Evolutionary conservation across 139 green algal genomes (phyloP), one percentile per base, ranked within the genome.

Genomic region (Coelastrella sp.): DNA sequence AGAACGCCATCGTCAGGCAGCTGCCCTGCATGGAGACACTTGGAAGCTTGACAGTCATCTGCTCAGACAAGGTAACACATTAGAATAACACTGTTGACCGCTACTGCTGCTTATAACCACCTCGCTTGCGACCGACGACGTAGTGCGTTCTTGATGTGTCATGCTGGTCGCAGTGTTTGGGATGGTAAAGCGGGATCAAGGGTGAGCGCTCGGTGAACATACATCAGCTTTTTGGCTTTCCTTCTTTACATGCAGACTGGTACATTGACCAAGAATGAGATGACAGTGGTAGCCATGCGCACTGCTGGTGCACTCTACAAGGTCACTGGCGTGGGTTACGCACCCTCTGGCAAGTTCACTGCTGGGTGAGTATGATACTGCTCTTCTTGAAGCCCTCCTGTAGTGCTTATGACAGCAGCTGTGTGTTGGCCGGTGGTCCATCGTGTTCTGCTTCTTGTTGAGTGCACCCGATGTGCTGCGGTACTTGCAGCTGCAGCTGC

Each of bases 191-290:
- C n/a, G n/a, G n/a, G n/a, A n/a, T n/a, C n/a, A n/a, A n/a, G n/a
- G n/a, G n/a, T n/a, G n/a, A n/a, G n/a, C n/a, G n/a, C n/a, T n/a
- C n/a, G n/a, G n/a, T n/a, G n/a, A n/a, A n/a, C n/a, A n/a, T n/a
- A n/a, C n/a, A n/a, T n/a, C n/a, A n/a, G n/a, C n/a, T n/a, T n/a
- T n/a, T n/a, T n/a, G n/a, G n/a, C n/a, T n/a, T n/a, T n/a, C n/a
- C n/a, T n/a, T n/a, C n/a, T n/a, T n/a, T n/a, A n/a, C n/a, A n/a
- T 64, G 53, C 53, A 64, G 53, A 64, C 66, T 45, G 93, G 93
- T 32, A 96, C 93, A 34, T 87, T 96, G 1, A 96, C 93, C 8
- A 96, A 93, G 84, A 96, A 96, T 84, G 89, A 94, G 89, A 96
- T 96, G 93, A 91, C 86, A 3, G 86, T 87, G 1, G 90, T 92